phyloP scores from a whole-genome alignment of 2,329 filamentous ascomycete species.

The Ascochyta koolunga region DNA sequence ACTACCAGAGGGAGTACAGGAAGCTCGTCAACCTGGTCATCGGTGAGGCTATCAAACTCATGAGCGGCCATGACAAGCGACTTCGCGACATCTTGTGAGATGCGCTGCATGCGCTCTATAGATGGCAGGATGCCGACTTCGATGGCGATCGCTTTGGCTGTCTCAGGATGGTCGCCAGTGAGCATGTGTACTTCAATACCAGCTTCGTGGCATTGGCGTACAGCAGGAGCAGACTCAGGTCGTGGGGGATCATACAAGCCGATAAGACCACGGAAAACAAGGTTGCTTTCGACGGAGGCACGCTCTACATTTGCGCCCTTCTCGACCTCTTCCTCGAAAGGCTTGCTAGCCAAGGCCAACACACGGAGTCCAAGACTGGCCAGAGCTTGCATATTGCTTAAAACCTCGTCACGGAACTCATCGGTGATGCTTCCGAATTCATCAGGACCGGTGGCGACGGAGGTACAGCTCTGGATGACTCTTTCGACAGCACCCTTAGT shows the following conservation, averaged over 20 bases:
- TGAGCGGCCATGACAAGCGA: constrained; percentile 50
- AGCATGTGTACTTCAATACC: constrained; percentile 58
- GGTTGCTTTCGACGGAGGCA: constrained; percentile 67
- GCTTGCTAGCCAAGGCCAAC: constrained; percentile 66
- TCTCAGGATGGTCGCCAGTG: constrained; percentile 55
- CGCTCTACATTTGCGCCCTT: constrained; percentile 59
- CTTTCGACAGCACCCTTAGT: constrained; percentile 74
- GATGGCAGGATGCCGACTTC: constrained; percentile 55
- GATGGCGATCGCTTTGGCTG: constrained; percentile 54
- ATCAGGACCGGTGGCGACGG: constrained; percentile 54
- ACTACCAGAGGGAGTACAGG: constrained; percentile 80
- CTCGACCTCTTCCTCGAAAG: constrained; percentile 51
- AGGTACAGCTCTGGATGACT: constrained; percentile 67
- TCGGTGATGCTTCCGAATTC: constrained; percentile 56
- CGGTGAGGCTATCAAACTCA: constrained; percentile 78
- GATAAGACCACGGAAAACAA: constrained; percentile 78
- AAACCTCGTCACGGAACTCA: constrained; percentile 61
- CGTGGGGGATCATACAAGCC: constrained; percentile 88
- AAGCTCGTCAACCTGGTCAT: constrained; percentile 75
- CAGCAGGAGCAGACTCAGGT: constrained; percentile 70
- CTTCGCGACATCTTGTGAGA: constrained; percentile 38
- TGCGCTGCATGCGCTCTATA: constrained; percentile 17
- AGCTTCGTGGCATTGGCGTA: constrained; percentile 52
- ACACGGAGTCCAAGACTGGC: constrained; percentile 72
- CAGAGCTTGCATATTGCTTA: constrained; percentile 72